Percentiles rank a stretch among this genome's conserved stretches.
phyloP scores from a whole-genome alignment of 805 yeast species.

The Helenozyma baotianmanensis region DNA sequence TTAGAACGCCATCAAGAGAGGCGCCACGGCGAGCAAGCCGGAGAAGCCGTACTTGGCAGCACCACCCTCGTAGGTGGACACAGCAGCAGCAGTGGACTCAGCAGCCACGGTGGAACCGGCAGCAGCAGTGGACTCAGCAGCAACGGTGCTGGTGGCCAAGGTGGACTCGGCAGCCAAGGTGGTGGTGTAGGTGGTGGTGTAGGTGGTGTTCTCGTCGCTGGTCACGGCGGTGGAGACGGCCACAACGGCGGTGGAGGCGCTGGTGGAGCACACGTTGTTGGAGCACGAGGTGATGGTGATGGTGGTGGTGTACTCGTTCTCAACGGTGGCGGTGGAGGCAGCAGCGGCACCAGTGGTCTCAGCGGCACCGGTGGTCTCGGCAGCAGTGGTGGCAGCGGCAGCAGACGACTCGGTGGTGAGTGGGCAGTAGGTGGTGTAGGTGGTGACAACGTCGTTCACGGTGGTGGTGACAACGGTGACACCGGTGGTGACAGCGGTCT shows the following conservation, averaged over 20 bases:
- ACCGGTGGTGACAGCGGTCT: conserved; percentile 28
- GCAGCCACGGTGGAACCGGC: conserved; percentile 8
- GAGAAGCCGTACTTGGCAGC: conserved; percentile 27
- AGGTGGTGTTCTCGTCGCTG: conserved; percentile 14
- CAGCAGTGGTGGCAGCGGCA: conserved; percentile 15
- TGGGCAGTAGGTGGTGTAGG: conserved; percentile 36
- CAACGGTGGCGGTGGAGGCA: conserved; percentile 1
- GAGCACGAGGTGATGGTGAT: conserved; percentile 23
- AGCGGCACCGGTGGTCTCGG: not conserved
- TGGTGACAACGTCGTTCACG: conserved; percentile 14
- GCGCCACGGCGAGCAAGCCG: conserved; percentile 21
- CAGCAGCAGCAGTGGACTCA: conserved; percentile 24
- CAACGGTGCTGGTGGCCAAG: conserved; percentile 7
- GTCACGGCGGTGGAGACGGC: conserved; percentile 24
- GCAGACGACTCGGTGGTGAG: conserved; percentile 12
- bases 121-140: conserved; percentile 19
- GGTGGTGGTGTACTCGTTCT: conserved; percentile 17
- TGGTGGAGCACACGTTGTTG: conserved; percentile 8
- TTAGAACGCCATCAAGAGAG: conserved; percentile 26
- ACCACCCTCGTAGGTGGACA: conserved; percentile 30
- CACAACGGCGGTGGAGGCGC: conserved; percentile 24
- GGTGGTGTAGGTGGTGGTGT: conserved; percentile 26
- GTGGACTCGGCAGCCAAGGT: conserved; percentile 14
- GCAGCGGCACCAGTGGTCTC: not conserved
- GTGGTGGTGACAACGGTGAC: conserved; percentile 17